Evolutionary conservation across 352 stramenopile genomes (phyloP), one percentile per base, ranked within the genome.

Genomic region (Globisporangium irregulare): DNA sequence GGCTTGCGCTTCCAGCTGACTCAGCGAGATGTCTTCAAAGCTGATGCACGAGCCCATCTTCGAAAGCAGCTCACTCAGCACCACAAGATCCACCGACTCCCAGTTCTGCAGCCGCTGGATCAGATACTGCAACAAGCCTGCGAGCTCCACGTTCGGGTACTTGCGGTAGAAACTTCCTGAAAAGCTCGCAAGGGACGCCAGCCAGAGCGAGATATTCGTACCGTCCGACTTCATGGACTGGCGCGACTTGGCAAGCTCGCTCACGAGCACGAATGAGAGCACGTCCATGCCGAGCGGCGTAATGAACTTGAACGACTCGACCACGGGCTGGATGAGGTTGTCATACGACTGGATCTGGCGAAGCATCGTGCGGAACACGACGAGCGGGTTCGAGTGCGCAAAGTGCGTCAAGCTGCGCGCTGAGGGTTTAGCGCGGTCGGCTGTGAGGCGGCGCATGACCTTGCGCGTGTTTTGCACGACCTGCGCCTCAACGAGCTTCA

Each of bases 271-370:
- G 68, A 96, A 98, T 25, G 90, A 96, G 10, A 99, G 78, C 24
- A 98, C 94, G 78, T 99, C 96, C 75, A 98, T 93, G 22, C 90
- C 90, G 22, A 99, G 78, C 15, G 91, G 90, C 6, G 94, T 98
- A 20, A 98, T 84, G 70, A 97, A 98, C 66, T 97, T 94, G 73
- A 98, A 94, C n/a, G 89, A 92, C 67, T 99, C 95, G 7, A 99
- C 94, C 64, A 98, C 96, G 15, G 97, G 93, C 68, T 97, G 82
- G 61, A 99, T 98, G 66, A 99, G 77, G 72, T 99, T 99, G 66
- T 98, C 96, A 70, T 99, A 99, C 74, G 93, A 98, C 75, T 99
- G 94, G 74, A 99, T 98, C 74, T 98, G 94, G 56, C 86, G 87
- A 29, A 99, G 75, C 81, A 99, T 98, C 15, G 92, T 97, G 24